Evolutionary conservation across 805 yeast species (phyloP), one percentile per base, ranked within the genome.

Genomic region (Cyberlindnera nakhonratchasimensis): DNA sequence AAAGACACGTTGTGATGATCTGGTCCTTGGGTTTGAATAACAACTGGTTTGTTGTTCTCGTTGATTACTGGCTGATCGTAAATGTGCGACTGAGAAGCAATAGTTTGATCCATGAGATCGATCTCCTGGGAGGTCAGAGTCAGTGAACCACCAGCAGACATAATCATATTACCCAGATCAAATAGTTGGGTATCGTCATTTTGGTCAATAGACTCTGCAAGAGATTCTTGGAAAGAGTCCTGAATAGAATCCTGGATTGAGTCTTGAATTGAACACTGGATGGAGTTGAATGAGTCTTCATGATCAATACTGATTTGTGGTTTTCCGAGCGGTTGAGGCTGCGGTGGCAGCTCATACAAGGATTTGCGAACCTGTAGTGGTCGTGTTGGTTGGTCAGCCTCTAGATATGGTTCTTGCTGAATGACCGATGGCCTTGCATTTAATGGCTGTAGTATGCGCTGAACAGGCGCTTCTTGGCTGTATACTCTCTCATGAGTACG

Each of bases 151-250:
- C 48, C 48, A 20, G 52, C 29, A 3, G 41, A 14, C 18, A 53
- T 45, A 16, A 53, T 50, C 34, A 46, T 19, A 31, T 48, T 50
- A 20, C 55, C 50, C 10, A 53, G 46, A 18, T 48, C 53, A 20
- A 46, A 29, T 5, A 51, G 46, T 25, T 53, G 54, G 11, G 43
- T 39, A 3, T 40, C 38, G 10, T 46, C 54, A 22, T 46, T 42
- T 10, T 21, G 24, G 24, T 42, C 48, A 22, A 42, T 31, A 7
- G 53, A 42, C 3, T 43, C 37, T 16, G 38, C 37, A 9, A 38
- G 13, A 10, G 48, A 39, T 2, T 31, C 45, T 8, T 39, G 36
- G 5, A 41, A 12, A 3, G 50, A 43, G n/a, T 40, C 40, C 32
- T 46, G 47, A 16, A 43, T 29, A 6, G 53, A 45, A 3, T 39